Base-by-base conservation (phyloP, 768 basidiomycete genomes). In the Lyophyllum decastes region DNA sequence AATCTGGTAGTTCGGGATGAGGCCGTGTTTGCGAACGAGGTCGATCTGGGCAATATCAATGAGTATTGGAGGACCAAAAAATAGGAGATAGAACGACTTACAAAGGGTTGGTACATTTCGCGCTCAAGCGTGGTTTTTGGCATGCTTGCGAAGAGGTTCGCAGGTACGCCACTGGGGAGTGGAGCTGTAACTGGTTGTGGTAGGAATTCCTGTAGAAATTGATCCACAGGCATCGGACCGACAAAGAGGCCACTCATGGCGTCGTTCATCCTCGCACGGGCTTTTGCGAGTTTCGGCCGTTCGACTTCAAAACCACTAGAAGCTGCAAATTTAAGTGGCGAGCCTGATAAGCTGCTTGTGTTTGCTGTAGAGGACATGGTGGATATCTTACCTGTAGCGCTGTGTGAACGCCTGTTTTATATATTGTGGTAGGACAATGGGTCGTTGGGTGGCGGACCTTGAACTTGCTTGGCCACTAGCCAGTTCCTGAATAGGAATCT, bases 361-460 rank as follows among this genome's bases (percentile, higher is more conserved):
- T 25, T 25, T 11, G 7, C 6, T 7, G 45, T 3, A 16, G 19
- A n/a, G 14, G 41, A 17, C 41, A 46, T 49, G 16, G 6, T 19
- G n/a, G 12, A n/a, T n/a, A 34, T 49, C 48, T 30, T 33, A 49
- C 48, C 48, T 49, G 19, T 87, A n/a, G 9, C 17, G 19, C 19
- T 22, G 30, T 33, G 48, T 33, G 21, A 17, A 3, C n/a, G 33
- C 27, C 7, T 33, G 33, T 6, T 33, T 49, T 49, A 49, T 49
- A 49, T n/a, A 16, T 34, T 33, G 27, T 26, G 4, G 48, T 2
- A 30, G 26, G 6, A 49, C 48, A 49, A 49, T 49, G 48, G 48
- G 21, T n/a, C n/a, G n/a, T n/a, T n/a, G n/a, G n/a, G n/a, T n/a
- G n/a, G n/a, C n/a, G n/a, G n/a, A n/a, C n/a, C n/a, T n/a, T n/a